Evolutionary conservation across 768 basidiomycete species (phyloP), one percentile per base, ranked within the genome.

Genomic region (Suillus subalutaceus): DNA sequence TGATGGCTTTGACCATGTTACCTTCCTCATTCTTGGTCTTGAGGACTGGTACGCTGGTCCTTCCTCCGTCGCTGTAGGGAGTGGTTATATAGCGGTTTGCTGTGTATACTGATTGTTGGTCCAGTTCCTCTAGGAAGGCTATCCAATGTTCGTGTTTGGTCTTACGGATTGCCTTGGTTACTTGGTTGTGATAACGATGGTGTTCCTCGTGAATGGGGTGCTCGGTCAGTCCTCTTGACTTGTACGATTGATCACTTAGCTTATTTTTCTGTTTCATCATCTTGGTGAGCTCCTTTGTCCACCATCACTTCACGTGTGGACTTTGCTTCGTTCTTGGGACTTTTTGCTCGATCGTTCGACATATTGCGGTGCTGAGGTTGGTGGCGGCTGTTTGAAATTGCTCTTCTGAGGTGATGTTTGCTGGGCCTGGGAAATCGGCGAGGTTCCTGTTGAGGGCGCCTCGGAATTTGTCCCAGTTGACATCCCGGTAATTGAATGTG

Each of bases 81-180:
- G 68, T 59, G 0, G 57, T 72, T 0, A 75, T 53, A 26, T 75
- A 77, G 1, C 1, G 0, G 10, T 48, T 23, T 1, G 48, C 48
- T 2, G 10, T 48, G n/a, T 48, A 48, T 53, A 0, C 68, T 65
- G 32, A 32, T 0, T 50, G 48, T 0, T 23, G 43, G 0, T 63
- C 55, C 0, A 71, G 63, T 0, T 74, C 65, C 15, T 77, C 73
- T 2, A 79, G 71, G 65, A 69, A 82, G 3, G 73, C 59, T 26
- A 67, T 43, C 64, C 67, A 68, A 3, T 74, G 71, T 15, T 68
- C 61, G 0, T 59, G 60, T 57, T 79, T 80, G 0, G 75, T 56
- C 15, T 15, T 48, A 1, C 2, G 3, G 16, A 46, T 46, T 5
- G 4, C n/a, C 12, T 46, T 20, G 0, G 4, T 46, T 15, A 46